These are phyloP conservation scores for Neurospora sp. DNA, from an alignment of 2,329 filamentous ascomycete species.

Conservation along the genomic window DNA sequence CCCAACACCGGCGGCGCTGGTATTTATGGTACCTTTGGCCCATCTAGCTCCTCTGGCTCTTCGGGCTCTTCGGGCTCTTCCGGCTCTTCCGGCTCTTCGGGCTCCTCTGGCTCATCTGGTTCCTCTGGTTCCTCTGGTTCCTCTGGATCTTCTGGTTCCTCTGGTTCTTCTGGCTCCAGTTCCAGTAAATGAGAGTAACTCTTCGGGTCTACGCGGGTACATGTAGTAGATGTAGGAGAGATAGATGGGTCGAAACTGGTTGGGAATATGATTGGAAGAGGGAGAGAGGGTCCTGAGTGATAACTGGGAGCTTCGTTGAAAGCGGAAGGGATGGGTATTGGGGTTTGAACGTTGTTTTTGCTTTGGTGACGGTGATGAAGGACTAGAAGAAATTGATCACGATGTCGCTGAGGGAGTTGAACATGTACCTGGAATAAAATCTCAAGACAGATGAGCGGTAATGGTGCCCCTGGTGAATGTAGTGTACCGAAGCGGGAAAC, in stretches of 20 bases:
- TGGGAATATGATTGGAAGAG: background rate
- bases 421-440: background rate
- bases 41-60: background rate
- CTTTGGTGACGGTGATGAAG: background rate
- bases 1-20: background rate
- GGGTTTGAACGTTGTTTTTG: background rate
- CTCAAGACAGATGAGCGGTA: background rate
- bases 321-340: background rate
- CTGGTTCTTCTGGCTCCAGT: background rate
- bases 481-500: no score
- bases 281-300: background rate
- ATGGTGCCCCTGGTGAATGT: background rate
- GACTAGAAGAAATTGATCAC: background rate
- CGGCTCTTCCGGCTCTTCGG: rapidly evolving
- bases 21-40: background rate
- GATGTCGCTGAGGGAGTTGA: background rate
- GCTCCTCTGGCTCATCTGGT: no score
- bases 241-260: background rate
- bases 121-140: background rate
- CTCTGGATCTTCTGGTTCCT: background rate
- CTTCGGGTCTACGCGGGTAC: background rate
- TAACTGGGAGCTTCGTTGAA: background rate
- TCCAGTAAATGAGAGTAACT: background rate
- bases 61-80: background rate
- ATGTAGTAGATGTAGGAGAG: no score